Evolutionary conservation across 2,329 filamentous ascomycete species (phyloP), one percentile per base, ranked within the genome.

Genomic region (Myotisia sp.): DNA sequence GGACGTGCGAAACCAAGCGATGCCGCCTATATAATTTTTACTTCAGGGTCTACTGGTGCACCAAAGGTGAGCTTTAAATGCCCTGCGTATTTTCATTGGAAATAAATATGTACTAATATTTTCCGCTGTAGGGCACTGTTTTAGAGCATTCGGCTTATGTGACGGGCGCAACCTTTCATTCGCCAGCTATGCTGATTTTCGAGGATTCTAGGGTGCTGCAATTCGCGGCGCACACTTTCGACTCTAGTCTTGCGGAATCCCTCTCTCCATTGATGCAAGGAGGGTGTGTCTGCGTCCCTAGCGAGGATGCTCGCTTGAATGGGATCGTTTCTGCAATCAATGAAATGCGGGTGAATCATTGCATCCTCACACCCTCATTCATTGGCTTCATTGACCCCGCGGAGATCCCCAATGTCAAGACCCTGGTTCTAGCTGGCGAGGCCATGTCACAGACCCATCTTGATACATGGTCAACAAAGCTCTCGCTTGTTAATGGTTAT

Each of bases 91-190:
- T 12, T 37, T 22, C 21, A 26, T 26, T 9, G 3, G 27, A 34
- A 12, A 24, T 24, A 24, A 24, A 24, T 24, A 9, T 24, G 8
- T 24, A 28, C 17, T 21, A 42, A 44, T 20, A 47, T 38, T 12
- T n/a, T n/a, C n/a, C n/a, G 19, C 19, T 21, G 22, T 24, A 60
- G 56, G 76, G 74, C 3, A 69, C 76, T n/a, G 65, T 76, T 31
- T 68, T 78, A 40, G 70, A 69, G 7, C 77, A 81, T 44, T 56
- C 59, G 0, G 67, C 74, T 0, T 63, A 75, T 9, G 65, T 71
- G 1, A 71, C 73, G 0, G 60, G 65, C 2, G 64, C 71, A 17
- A 50, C 64, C 6, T 62, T 62, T 0, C 70, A 76, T 45, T 70
- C 64, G 0, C 52, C 60, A 0, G 62, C 63, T 0, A 54, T 75